A percentile compares a stretch with the other conserved stretches of the same genome.
Evolutionary conservation across 352 stramenopile genomes (phyloP).

Genomic region (Blastocystis sp.): DNA sequence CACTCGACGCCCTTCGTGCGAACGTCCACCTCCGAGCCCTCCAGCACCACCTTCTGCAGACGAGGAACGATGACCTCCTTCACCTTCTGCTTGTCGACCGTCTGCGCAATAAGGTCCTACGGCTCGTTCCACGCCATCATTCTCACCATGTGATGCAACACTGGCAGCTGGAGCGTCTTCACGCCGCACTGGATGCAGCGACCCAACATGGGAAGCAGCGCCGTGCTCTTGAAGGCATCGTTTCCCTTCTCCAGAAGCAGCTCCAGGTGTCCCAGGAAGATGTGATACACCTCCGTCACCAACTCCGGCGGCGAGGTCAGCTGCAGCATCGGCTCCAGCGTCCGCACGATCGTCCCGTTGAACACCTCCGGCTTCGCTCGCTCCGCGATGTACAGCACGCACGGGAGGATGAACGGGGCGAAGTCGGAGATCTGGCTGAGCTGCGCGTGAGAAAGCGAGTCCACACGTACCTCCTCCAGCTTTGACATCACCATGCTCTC

Average conservation of each 20-base stretch:
- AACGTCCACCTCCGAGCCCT: not conserved
- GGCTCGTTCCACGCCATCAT: not conserved
- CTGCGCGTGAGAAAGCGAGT: not conserved
- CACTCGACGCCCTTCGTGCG: not conserved
- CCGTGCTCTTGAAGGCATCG: constrained; percentile 23
- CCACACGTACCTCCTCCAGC: not conserved
- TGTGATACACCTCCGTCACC: constrained; percentile 8
- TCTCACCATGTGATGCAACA: constrained; percentile 22
- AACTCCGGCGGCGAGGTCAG: constrained; percentile 34
- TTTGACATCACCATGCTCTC: constrained; percentile 48
- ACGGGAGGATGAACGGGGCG: constrained; percentile 33
- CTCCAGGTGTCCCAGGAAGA: not conserved
- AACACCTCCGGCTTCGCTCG: constrained; percentile 5
- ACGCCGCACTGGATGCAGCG: not conserved
- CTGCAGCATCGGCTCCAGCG: constrained; percentile 14
- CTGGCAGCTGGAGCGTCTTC: not conserved
- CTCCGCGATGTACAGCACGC: constrained; percentile 27
- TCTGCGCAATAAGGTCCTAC: not conserved
- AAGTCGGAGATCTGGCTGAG: constrained; percentile 44
- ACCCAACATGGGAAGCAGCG: constrained; percentile 2
- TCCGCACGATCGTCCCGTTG: not conserved
- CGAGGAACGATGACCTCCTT: constrained; percentile 50
- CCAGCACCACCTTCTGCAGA: constrained; percentile 44
- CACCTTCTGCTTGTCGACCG: not conserved
- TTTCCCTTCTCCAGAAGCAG: constrained; percentile 52